A percentile compares a stretch with the other conserved stretches of the same genome.
Evolutionary conservation across 352 stramenopile genomes (phyloP).

Genomic region (Globisporangium megalacanthum): DNA sequence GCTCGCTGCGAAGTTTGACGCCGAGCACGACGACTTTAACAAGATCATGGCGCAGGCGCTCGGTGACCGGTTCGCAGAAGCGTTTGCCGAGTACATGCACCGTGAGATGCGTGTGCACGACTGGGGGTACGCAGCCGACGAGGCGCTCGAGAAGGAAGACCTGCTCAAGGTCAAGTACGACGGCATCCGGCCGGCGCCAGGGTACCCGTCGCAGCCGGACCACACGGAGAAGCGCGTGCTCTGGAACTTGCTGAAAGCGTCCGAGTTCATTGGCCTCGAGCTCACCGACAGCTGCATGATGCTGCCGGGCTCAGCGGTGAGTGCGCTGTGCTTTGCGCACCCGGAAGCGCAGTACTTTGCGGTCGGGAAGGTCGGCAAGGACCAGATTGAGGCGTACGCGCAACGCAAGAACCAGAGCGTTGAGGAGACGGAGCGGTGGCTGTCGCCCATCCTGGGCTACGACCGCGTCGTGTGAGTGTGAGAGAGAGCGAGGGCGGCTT

Average conservation of each 20-base stretch:
- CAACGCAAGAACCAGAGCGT: conserved; percentile 89
- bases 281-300: conserved; percentile 96
- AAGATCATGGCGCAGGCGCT: conserved; percentile 96
- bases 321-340: conserved; percentile 95
- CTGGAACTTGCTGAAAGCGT: conserved; percentile 94
- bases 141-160: conserved; percentile 89
- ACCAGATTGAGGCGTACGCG: conserved; percentile 95
- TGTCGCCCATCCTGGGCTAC: conserved; percentile 95
- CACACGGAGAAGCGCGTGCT: conserved; percentile 97
- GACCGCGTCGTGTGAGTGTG: conserved; percentile 47
- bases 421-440: conserved; percentile 91
- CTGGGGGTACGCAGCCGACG: conserved; percentile 94
- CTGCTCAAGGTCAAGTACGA: conserved; percentile 98
- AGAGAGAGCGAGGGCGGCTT: not conserved
- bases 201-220: conserved; percentile 97
- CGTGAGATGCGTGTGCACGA: conserved; percentile 93
- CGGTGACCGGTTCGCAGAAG: conserved; percentile 66
- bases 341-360: conserved; percentile 96
- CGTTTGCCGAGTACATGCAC: conserved; percentile 97
- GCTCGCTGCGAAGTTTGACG: conserved; percentile 90
- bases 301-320: conserved; percentile 93
- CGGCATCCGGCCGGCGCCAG: conserved; percentile 95
- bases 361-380: conserved; percentile 95
- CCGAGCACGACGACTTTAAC: conserved; percentile 95
- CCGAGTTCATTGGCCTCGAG: conserved; percentile 89